Conservation (phyloP, 257 asterid species). For the Nicotiana tabacum region DNA sequence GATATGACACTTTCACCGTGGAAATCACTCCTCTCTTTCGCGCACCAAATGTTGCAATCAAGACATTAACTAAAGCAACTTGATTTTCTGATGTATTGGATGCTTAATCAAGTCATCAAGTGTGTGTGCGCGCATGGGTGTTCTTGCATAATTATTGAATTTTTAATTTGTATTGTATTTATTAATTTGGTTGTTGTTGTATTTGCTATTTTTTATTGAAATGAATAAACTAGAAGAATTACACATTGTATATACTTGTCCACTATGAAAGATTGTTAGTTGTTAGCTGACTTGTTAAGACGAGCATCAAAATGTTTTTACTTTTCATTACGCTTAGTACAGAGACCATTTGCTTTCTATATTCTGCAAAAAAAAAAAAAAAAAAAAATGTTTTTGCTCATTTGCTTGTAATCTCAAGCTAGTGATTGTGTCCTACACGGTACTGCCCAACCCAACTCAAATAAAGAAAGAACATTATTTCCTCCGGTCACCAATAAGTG, state of each 20-base stretch:
- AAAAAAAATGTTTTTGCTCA: too few species aligned
- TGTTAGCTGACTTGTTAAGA: not conserved
- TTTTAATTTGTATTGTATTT: not conserved
- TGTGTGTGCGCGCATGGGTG: not conserved
- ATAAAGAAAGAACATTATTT: too few species aligned
- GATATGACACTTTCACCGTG: slow-evolving; percentile 46
- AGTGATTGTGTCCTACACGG: too few species aligned
- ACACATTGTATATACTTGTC: not conserved
- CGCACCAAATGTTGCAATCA: slow-evolving; percentile 49
- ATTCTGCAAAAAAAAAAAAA: too few species aligned
- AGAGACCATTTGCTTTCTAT: too few species aligned
- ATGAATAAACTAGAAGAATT: not conserved
- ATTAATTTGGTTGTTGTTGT: not conserved
- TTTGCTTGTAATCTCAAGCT: too few species aligned
- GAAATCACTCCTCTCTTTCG: slow-evolving; percentile 29
- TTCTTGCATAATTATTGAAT: not conserved
- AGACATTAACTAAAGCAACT: slow-evolving; percentile 31
- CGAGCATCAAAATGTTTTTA: not conserved
- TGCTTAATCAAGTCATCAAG: not conserved
- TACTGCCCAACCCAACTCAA: too few species aligned
- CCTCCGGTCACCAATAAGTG: too few species aligned
- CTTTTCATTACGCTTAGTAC: too few species aligned
- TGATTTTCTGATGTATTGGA: not conserved
- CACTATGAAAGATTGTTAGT: not conserved
- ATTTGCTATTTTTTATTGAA: not conserved